phyloP scores from a whole-genome alignment of 1,284 basidiomycete species.

The Sanghuangporus baumii region DNA sequence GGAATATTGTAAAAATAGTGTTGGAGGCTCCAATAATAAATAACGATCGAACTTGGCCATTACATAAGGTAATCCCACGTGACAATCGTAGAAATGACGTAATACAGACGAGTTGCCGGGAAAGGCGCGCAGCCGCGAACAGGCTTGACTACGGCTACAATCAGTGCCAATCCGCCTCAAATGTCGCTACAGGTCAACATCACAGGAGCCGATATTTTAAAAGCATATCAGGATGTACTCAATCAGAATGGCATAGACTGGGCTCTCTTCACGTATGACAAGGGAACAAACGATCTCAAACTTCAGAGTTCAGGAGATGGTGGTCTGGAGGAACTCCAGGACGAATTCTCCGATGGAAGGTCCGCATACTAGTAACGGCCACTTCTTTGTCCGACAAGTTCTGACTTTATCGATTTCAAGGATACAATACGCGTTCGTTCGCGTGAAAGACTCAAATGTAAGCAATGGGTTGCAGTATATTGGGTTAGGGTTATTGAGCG shows the following conservation, averaged over 20 bases:
- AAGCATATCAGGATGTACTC: slow-evolving; percentile 80
- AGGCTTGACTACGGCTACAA: neutral
- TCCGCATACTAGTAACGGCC: slow-evolving; percentile 29
- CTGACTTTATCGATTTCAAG: slow-evolving; percentile 33
- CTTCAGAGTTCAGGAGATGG: slow-evolving; percentile 81
- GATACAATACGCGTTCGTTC: slow-evolving; percentile 91
- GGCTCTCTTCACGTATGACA: slow-evolving; percentile 84
- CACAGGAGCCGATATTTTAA: slow-evolving; percentile 62
- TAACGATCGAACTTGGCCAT: too few species aligned
- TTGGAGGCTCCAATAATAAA: too few species aligned
- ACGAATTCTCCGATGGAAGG: slow-evolving; percentile 94
- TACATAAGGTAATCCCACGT: too few species aligned
- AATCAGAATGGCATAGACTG: slow-evolving; percentile 76
- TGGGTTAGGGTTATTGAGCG: slow-evolving; percentile 3
- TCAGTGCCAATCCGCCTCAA: neutral
- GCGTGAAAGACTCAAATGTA: slow-evolving; percentile 86
- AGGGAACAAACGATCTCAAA: slow-evolving; percentile 84
- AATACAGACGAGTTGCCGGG: too few species aligned
- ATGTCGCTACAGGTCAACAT: slow-evolving; percentile 80
- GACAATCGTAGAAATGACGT: too few species aligned
- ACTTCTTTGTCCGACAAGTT: neutral
- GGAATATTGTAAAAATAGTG: too few species aligned
- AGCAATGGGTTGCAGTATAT: slow-evolving; percentile 22
- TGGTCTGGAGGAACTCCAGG: slow-evolving; percentile 86
- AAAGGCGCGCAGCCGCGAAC: too few species aligned